Base-by-base conservation (phyloP, 2,329 filamentous ascomycete species). In the Helminthosporium solani region DNA sequence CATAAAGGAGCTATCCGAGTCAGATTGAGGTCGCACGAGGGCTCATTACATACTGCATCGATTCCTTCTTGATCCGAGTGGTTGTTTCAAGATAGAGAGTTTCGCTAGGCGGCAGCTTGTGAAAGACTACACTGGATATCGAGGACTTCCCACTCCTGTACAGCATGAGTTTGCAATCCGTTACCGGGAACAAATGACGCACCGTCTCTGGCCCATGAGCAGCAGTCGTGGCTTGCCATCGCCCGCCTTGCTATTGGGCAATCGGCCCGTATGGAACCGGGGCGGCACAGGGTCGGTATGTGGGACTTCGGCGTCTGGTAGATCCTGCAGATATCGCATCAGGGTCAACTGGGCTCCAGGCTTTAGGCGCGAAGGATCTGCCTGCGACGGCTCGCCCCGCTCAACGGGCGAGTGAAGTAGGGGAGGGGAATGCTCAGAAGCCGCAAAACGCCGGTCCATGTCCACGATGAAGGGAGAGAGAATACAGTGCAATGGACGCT, bases 81-180 rank as follows among this genome's bases (percentile, higher is more conserved):
- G 94, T 99, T 0, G 94, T 95, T 70, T 97, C 94, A 15, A 99
- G 80, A 63, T 96, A 99, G 14, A 99, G 75, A 0, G 94, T 97
- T 74, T 99, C 95, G 59, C 88, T 95, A 2, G 94, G 91, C 2
- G 92, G 90, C 66, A 97, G 85, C 70, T 99, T 99, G 73, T 97
- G 91, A 64, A 99, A 97, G n/a, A 99, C 92, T 38, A 99, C 95
- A 64, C 90, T 97, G 20, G 91, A 94, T 67, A 99, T 97, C 5
- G 94, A 99, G 0, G 94, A 97, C 70, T 99, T 99, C 50, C 94
- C 94, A 66, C 91, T 96, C 75, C 94, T 99, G 57, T 35, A 30
- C 9, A 31, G 43, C 23, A 48, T 63, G 43, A 64, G 56, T 49
- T 15, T 34, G 18, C 20, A 15, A 34, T 18, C 14, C 42, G 23